These are phyloP conservation scores for Phytophthora sojae DNA, from an alignment of 352 stramenopile genomes.

Conservation along the genomic window DNA sequence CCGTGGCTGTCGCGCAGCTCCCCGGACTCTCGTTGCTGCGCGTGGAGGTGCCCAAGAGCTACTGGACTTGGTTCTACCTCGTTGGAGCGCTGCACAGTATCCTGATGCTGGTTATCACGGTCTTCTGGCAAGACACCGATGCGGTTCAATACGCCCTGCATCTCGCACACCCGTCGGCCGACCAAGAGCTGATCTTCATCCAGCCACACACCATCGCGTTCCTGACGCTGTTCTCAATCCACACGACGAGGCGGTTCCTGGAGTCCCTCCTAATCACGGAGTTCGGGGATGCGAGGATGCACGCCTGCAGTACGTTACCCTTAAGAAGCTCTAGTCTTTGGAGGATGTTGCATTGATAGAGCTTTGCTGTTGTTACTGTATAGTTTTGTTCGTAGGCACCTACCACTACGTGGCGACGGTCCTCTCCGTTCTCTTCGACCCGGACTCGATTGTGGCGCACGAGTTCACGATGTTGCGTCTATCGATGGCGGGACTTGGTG, in stretches of 20 bases:
- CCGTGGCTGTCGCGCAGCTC: slow-evolving; percentile 32
- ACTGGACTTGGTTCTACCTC: slow-evolving; percentile 83
- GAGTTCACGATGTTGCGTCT: slow-evolving; percentile 28
- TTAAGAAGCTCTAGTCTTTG: neutral
- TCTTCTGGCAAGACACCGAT: slow-evolving; percentile 38
- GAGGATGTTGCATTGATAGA: slow-evolving; percentile 13
- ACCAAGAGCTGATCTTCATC: slow-evolving; percentile 33
- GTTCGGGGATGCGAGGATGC: slow-evolving; percentile 75
- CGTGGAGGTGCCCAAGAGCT: slow-evolving; percentile 61
- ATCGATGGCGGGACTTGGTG: slow-evolving; percentile 28
- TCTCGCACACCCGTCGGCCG: slow-evolving; percentile 34
- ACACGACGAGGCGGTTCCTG: slow-evolving; percentile 63
- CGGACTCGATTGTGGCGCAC: slow-evolving; percentile 26
- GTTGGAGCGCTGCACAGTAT: slow-evolving; percentile 58
- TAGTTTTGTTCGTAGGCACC: slow-evolving; percentile 61
- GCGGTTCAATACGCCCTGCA: slow-evolving; percentile 46
- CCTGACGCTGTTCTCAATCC: slow-evolving; percentile 58
- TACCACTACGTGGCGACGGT: slow-evolving; percentile 71
- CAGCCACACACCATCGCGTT: slow-evolving; percentile 51
- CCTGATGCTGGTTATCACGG: slow-evolving; percentile 37
- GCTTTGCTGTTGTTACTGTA: slow-evolving; percentile 2
- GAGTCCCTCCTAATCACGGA: slow-evolving; percentile 71
- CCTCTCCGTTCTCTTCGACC: slow-evolving; percentile 56
- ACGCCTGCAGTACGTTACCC: slow-evolving; percentile 46
- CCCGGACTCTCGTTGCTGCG: slow-evolving; percentile 38